A percentile compares a stretch with the other conserved stretches of the same genome.
Evolutionary conservation across 1,284 basidiomycete genomes (phyloP).

Genomic region (Leccinum cinnamomeum): DNA sequence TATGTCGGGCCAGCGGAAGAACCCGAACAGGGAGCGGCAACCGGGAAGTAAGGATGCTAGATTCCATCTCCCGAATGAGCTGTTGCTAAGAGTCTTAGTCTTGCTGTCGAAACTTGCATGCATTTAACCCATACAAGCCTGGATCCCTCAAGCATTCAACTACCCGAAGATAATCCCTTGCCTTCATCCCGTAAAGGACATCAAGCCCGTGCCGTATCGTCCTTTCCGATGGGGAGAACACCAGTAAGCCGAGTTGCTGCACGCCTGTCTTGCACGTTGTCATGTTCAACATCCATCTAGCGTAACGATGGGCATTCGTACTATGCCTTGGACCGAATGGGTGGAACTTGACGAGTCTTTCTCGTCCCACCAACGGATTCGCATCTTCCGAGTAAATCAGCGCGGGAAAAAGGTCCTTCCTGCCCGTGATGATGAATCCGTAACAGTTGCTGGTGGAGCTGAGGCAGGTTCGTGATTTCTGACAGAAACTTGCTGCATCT

Average conservation of each 20-base stretch:
- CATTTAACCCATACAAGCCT: constrained; percentile 38
- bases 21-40: constrained; percentile 28
- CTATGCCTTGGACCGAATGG: constrained; percentile 69
- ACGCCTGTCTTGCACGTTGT: not conserved
- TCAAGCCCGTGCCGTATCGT: constrained; percentile 61
- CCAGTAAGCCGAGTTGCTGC: constrained; percentile 45
- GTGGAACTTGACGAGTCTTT: constrained; percentile 36
- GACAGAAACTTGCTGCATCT: not conserved
- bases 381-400: too few relatives aligned
- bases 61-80: not conserved
- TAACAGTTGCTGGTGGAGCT: constrained; percentile 50
- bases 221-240: constrained; percentile 68
- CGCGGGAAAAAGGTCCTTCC: constrained; percentile 40
- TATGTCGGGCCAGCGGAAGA: not conserved
- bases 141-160: constrained; percentile 49
- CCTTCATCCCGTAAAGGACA: constrained; percentile 39
- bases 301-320: constrained; percentile 70
- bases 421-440: constrained; percentile 40
- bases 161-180: constrained; percentile 52
- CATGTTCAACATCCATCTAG: constrained; percentile 34
- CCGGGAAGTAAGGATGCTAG: constrained; percentile 25
- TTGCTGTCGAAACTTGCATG: not conserved
- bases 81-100: not conserved
- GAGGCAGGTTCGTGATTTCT: constrained; percentile 47
- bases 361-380: too few relatives aligned